Conservation (phyloP, 345 rosid genomes). For the Geranium rotundifolium region DNA sequence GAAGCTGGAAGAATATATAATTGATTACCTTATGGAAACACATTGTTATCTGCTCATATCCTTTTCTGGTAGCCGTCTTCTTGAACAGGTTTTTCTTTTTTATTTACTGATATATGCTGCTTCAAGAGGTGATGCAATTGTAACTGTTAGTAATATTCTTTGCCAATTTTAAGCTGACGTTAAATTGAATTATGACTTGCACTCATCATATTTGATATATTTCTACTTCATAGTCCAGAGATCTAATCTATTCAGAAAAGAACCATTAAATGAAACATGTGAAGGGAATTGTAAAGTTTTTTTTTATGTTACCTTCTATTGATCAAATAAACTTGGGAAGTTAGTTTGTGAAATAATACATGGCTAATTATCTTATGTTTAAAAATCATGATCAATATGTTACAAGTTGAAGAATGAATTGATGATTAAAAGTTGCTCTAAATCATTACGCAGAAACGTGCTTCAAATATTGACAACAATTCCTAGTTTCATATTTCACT, state of each 20-base stretch:
- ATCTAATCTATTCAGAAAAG: background rate
- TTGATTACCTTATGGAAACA: too few species aligned
- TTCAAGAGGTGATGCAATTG: background rate
- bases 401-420: background rate
- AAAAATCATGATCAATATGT: background rate
- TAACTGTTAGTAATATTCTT: background rate
- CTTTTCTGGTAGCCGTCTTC: too few species aligned
- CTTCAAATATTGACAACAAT: background rate
- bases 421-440: background rate
- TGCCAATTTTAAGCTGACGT: background rate
- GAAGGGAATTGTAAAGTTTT: too few species aligned
- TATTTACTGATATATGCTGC: too few species aligned
- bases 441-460: background rate
- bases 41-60: too few species aligned
- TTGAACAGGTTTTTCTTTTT: too few species aligned
- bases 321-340: background rate
- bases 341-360: too few species aligned
- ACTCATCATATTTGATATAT: background rate
- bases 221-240: background rate
- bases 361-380: background rate
- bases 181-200: background rate
- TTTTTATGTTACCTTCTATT: background rate
- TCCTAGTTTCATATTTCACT: too few species aligned
- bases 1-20: too few species aligned
- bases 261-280: too few species aligned